Base-by-base conservation (phyloP, 164 flowering plant genomes). In the Protea cynaroides region DNA sequence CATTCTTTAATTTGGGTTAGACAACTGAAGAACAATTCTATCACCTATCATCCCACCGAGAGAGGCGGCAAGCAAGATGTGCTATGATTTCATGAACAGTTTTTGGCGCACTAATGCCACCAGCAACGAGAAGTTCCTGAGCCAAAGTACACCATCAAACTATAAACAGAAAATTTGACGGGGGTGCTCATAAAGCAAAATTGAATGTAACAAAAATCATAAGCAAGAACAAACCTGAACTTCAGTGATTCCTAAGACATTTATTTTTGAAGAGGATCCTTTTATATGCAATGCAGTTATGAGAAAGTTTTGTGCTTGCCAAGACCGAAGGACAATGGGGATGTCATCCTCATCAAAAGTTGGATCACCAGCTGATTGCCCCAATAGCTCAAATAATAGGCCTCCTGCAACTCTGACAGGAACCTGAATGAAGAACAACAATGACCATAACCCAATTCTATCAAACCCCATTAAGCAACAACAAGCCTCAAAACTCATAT, bases 41-140 rank as follows among this genome's bases (percentile, higher is more conserved):
- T 77, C 60, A 93, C 98, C 97, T 86, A 64, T 93, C 97, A 85
- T 93, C 98, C 98, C 97, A 93, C 50, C 96, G 84, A 56, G 90
- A 64, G 68, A 93, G 96, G 43, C 96, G 91, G 67, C 77, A 69
- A 65, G 88, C 87, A 65, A 93, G 77, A 65, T 69, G 88, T 57
- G 95, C 92, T 58, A 90, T 86, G 68, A 93, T 80, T 75, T 89
- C 98, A 78, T 89, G 98, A 54, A 83, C 78, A 52, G 91, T 83
- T 68, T 81, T 84, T 51, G 98, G 98, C 5, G 77, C 73, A 74
- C 75, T 84, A 74, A 74, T 72, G 64, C 95, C 89, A 69, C 96
- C 97, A 53, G 81, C 78, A 76, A 62, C 62, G 67, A 93, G 89
- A 68, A 82, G 86, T 73, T 93, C 98, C 97, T 93, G 69, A 58